Conservation (phyloP, 2,329 filamentous ascomycete genomes). For the Botrytis byssoidea region DNA sequence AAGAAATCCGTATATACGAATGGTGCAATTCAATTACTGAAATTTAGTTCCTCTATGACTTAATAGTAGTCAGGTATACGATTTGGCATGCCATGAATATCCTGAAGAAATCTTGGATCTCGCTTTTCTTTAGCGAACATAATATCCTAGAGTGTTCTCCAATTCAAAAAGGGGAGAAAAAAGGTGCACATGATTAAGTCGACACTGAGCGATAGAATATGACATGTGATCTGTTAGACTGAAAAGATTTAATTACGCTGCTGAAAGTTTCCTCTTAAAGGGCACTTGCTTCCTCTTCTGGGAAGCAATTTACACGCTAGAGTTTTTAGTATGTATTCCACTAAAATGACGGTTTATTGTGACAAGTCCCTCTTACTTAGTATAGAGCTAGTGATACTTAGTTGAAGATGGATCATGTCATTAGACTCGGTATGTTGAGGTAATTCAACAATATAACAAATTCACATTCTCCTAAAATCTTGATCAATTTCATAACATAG, state of each 20-base stretch:
- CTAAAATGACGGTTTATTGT: not conserved
- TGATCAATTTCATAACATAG: not conserved
- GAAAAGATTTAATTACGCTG: not conserved
- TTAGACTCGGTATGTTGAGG: not conserved
- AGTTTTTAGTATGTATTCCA: not conserved
- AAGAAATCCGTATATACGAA: not conserved
- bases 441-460: too few species aligned
- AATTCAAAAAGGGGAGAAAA: not conserved
- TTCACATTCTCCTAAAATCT: not conserved
- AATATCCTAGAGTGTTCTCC: not conserved
- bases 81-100: not conserved
- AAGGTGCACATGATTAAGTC: fast-evolving
- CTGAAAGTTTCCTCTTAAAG: fast-evolving
- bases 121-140: not conserved
- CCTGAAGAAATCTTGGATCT: not conserved
- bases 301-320: not conserved
- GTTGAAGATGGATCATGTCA: not conserved
- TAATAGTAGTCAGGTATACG: not conserved
- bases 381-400: not conserved
- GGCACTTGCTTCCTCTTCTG: not conserved
- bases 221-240: not conserved
- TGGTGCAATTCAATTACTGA: not conserved
- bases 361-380: not conserved
- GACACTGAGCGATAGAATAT: not conserved
- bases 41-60: not conserved